Conservation (phyloP, 345 rosid species). For the Brassica carinata region DNA sequence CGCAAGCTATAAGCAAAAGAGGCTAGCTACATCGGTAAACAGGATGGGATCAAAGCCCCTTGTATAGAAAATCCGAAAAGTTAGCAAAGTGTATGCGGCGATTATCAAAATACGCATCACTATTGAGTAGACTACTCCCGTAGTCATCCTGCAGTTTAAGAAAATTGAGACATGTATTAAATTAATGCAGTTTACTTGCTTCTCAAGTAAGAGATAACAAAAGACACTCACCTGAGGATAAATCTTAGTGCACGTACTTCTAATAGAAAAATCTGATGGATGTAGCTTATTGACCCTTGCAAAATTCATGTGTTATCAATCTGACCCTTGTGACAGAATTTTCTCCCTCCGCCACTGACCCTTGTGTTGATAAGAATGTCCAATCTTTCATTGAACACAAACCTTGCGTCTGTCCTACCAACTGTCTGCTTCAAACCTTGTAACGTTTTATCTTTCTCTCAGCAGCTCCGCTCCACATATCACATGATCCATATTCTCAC, state of each 20-base stretch:
- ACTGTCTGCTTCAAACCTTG: too few species aligned
- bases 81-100: not conserved
- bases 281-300: too few species aligned
- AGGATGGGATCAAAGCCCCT: not conserved
- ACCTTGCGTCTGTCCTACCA: too few species aligned
- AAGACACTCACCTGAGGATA: not conserved
- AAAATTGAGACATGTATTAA: not conserved
- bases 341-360: too few species aligned
- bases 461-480: too few species aligned
- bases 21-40: not conserved
- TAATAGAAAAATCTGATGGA: too few species aligned
- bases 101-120: not conserved
- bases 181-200: not conserved
- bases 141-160: not conserved
- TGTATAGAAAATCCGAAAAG: not conserved
- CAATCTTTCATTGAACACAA: too few species aligned
- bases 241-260: not conserved
- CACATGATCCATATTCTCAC: too few species aligned
- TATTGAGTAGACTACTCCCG: not conserved
- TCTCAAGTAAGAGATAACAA: not conserved
- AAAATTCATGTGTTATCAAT: too few species aligned
- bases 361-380: too few species aligned
- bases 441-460: too few species aligned
- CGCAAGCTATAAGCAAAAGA: not conserved
- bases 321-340: too few species aligned